phyloP scores from a whole-genome alignment of 208 protist genomes.

The Trypanosomatidae sp. region DNA sequence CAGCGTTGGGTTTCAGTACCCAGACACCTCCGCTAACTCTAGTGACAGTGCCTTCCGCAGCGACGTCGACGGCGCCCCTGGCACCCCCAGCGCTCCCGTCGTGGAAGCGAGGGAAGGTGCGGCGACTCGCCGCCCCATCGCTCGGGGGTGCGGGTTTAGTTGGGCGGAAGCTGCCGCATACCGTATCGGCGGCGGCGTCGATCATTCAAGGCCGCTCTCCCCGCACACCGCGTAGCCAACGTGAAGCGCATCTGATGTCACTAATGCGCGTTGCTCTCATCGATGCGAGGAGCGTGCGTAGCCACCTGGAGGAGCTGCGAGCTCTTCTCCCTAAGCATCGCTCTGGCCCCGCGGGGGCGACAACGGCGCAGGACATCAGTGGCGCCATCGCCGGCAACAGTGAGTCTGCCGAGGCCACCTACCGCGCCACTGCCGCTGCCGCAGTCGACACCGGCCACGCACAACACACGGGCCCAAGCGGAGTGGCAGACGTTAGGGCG shows the following conservation, averaged over 20 bases:
- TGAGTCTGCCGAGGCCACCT: not conserved
- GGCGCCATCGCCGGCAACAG: not conserved
- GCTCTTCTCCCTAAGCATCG: slow-evolving; percentile 8
- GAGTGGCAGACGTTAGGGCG: not conserved
- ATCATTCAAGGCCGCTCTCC: not conserved
- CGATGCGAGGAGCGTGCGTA: slow-evolving; percentile 17
- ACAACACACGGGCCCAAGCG: not conserved
- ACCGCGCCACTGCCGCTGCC: not conserved
- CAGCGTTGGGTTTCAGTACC: not conserved
- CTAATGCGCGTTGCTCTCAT: slow-evolving; percentile 24
- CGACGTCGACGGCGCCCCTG: not conserved
- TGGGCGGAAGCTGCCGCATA: not conserved
- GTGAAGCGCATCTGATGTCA: slow-evolving; percentile 9
- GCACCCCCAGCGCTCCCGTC: not conserved
- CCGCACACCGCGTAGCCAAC: slow-evolving; percentile 14
- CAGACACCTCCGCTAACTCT: not conserved
- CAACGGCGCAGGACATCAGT: not conserved
- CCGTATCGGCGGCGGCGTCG: not conserved
- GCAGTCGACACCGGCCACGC: not conserved
- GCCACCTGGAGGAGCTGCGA: slow-evolving; percentile 14
- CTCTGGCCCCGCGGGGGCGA: not conserved
- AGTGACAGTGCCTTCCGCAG: not conserved
- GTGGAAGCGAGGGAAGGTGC: not conserved
- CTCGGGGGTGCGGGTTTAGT: not conserved
- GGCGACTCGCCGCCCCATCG: not conserved